Evolutionary conservation across 306 rosid genomes (phyloP).

Genomic region (Mucuna pruriens): DNA sequence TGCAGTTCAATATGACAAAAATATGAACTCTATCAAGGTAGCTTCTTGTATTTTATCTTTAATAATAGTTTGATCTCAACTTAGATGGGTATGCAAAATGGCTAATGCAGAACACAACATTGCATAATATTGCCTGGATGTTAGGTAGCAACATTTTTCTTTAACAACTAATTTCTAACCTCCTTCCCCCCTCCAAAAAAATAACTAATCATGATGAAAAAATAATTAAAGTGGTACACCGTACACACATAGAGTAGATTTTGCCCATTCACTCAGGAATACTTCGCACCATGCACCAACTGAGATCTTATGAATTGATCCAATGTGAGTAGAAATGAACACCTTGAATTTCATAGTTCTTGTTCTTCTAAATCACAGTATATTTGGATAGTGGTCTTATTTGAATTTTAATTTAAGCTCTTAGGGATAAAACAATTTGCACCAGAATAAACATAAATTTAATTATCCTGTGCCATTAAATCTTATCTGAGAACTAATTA

Average conservation of each 20-base stretch:
- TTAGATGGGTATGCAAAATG: not conserved
- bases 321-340: not conserved
- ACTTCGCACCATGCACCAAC: not conserved
- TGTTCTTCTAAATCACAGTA: not conserved
- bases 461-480: not conserved
- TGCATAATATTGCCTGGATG: not conserved
- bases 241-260: not conserved
- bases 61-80: not conserved
- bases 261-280: not conserved
- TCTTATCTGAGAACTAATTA: not conserved
- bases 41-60: constrained; percentile 5
- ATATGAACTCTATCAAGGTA: constrained; percentile 6
- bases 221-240: not conserved
- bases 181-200: not conserved
- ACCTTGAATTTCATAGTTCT: not conserved
- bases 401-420: not conserved
- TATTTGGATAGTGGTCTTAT: not conserved
- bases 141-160: not conserved
- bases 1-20: constrained; percentile 46
- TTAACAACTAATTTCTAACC: not conserved
- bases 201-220: not conserved
- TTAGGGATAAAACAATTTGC: not conserved
- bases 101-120: constrained; percentile 28
- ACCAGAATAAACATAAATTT: constrained; percentile 1
- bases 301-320: not conserved